Percentiles rank a stretch among this genome's conserved stretches.
Conservation (phyloP, 2,329 filamentous ascomycete species). For the Fusarium protoensiforme region DNA sequence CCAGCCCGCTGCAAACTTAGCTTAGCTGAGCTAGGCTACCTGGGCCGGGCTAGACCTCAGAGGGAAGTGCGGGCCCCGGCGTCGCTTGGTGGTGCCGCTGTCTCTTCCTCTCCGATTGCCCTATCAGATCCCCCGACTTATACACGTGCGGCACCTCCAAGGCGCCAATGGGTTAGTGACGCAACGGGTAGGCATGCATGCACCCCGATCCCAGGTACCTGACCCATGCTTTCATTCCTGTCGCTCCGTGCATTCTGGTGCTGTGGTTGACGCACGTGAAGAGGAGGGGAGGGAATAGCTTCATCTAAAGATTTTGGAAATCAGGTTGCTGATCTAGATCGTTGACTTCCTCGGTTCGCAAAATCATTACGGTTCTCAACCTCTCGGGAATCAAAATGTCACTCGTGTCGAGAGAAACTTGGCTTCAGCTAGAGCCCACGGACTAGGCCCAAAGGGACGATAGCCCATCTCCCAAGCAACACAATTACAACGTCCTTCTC, state of each 20-base stretch:
- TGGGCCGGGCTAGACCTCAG: neutral
- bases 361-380: neutral
- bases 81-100: neutral
- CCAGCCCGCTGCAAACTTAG: neutral
- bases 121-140: constrained; percentile 27
- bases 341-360: neutral
- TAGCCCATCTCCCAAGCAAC: constrained; percentile 28
- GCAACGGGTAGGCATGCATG: constrained; percentile 32
- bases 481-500: neutral
- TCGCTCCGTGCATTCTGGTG: constrained; percentile 25
- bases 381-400: neutral
- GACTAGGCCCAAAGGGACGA: constrained; percentile 23
- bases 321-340: neutral
- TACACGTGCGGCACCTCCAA: constrained; percentile 29
- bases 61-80: neutral
- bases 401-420: constrained; percentile 1
- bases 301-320: neutral
- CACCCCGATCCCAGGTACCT: constrained; percentile 29
- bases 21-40: neutral
- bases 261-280: constrained; percentile 28
- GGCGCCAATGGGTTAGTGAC: constrained; percentile 17
- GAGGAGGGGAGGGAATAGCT: neutral
- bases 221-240: constrained; percentile 17
- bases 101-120: constrained; percentile 23
- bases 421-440: constrained; percentile 15